A percentile compares a stretch with the other conserved stretches of the same genome.
Evolutionary conservation across 139 green algal genomes (phyloP).

Genomic region (Picochlorum sp.): DNA sequence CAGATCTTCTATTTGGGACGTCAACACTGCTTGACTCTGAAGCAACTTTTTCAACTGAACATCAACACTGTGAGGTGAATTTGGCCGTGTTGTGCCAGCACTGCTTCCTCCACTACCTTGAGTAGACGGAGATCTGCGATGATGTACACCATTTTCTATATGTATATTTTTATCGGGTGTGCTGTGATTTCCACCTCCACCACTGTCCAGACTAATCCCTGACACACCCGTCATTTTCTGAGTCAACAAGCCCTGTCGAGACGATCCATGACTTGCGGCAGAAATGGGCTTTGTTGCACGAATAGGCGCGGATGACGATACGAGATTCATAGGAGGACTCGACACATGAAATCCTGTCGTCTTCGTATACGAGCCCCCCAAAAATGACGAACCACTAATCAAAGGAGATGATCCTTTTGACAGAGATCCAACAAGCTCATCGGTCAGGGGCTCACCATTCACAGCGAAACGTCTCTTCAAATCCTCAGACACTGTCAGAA

Average conservation of each 20-base stretch:
- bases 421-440: slow-evolving; percentile 31
- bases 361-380: slow-evolving; percentile 11
- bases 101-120: not conserved
- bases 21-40: slow-evolving; percentile 22
- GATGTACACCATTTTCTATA: not conserved
- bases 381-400: not conserved
- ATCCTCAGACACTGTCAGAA: slow-evolving; percentile 67
- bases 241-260: not conserved
- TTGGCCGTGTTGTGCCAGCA: slow-evolving; percentile 6
- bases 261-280: not conserved
- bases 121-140: not conserved
- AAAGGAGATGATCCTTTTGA: slow-evolving; percentile 14
- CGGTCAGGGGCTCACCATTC: slow-evolving; percentile 43
- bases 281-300: not conserved
- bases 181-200: not conserved
- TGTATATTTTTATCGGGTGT: not conserved
- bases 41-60: slow-evolving; percentile 4
- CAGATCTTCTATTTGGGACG: slow-evolving; percentile 28
- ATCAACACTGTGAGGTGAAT: slow-evolving; percentile 1
- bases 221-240: slow-evolving; percentile 9
- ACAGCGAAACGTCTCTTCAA: slow-evolving; percentile 52
- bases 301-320: not conserved
- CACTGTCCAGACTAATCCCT: not conserved
- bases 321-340: not conserved
- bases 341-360: slow-evolving; percentile 27